A percentile compares a stretch with the other conserved stretches of the same genome.
Evolutionary conservation across 305 asterid species (phyloP).

Genomic region (Andrographis paniculata): DNA sequence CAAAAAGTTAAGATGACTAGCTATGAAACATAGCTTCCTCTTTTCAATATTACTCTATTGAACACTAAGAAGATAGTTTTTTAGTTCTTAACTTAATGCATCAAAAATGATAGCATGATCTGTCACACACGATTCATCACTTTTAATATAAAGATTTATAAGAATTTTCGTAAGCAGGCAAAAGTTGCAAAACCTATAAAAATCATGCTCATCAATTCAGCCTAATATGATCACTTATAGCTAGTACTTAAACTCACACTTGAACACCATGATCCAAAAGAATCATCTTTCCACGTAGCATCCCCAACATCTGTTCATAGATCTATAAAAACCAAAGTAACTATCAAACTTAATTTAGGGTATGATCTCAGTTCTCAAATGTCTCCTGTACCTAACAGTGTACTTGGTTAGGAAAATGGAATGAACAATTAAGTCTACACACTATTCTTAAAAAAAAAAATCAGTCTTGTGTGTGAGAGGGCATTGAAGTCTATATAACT

Average conservation of each 20-base stretch:
- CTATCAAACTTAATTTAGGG: not conserved
- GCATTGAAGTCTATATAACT: not conserved
- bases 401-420: not conserved
- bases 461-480: not conserved
- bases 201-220: too few species aligned
- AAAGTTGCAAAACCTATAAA: too few species aligned
- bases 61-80: not conserved
- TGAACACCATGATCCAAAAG: too few species aligned
- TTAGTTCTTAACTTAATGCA: conserved; percentile 1
- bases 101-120: not conserved
- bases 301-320: too few species aligned
- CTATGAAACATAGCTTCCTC: not conserved
- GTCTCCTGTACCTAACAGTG: not conserved
- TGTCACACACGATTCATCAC: not conserved
- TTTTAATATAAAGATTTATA: too few species aligned
- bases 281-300: too few species aligned
- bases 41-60: conserved; percentile 1
- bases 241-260: too few species aligned
- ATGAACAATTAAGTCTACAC: not conserved
- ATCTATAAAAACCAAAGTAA: too few species aligned
- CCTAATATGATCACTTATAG: too few species aligned
- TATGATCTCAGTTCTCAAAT: conserved; percentile 4
- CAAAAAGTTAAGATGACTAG: conserved; percentile 9
- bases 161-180: too few species aligned
- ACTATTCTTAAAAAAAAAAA: too few species aligned